Base-by-base conservation (phyloP, 371 early-diverging fungal genomes). In the Blyttiomyces sp. region DNA sequence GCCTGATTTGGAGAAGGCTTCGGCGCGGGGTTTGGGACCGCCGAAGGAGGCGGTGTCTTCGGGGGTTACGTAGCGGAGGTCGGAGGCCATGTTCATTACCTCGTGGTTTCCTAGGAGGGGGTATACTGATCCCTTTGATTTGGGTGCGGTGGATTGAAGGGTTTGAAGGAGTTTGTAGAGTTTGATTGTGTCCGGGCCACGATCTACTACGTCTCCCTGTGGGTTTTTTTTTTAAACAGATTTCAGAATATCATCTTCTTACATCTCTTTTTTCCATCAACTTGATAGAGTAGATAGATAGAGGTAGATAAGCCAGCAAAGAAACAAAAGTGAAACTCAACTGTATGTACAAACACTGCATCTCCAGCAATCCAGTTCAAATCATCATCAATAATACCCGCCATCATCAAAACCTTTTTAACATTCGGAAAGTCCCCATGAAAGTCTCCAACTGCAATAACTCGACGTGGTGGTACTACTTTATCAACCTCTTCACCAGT, bases 151-250 rank as follows among this genome's bases (percentile, higher is more conserved):
- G 34, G 45, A 63, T 58, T 31, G 62, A 45, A n/a, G 83, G 30
- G 6, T 74, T 34, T 43, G 43, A 4, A 89, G 56, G 35, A 89
- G 62, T 17, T 76, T 64, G 67, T 88, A 89, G 3, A 89, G 65
- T 19, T 64, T 67, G 28, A 88, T 86, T 0, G 90, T 89, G 68
- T 88, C 90, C 0, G 80, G 69, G 0, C 91, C 89, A 27, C 88
- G 72, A 59, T 90, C 89, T 0, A 88, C 81, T 3, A 88, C 76
- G 69, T 90, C 89, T 2, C 90, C 90, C 85, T 84, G 52, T 34
- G 0, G 21, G 11, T 11, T 39, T 11, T 48, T 2, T n/a, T n/a
- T n/a, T 42, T n/a, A 42, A 1, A 21, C n/a, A n/a, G 42, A 2
- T 21, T 1, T 42, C n/a, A n/a, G 17, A 2, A 17, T 39, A 49